phyloP scores from a whole-genome alignment of 2,329 filamentous ascomycete genomes.

The Remersonia thermophila region DNA sequence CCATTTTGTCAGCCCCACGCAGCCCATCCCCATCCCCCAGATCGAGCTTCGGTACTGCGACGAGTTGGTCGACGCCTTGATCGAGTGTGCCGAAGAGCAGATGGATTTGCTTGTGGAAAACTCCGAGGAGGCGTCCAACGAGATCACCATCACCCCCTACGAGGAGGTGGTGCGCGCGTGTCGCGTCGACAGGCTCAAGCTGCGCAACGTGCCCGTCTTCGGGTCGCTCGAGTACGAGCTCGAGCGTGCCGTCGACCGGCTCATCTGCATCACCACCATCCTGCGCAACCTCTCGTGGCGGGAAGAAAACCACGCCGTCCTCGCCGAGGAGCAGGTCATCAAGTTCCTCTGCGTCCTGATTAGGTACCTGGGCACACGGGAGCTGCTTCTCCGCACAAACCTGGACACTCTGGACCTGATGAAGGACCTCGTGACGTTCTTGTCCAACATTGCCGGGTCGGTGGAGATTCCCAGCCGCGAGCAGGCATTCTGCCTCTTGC shows the following conservation, averaged over 20 bases:
- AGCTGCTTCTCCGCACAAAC: constrained; percentile 70
- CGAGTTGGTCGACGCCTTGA: constrained; percentile 73
- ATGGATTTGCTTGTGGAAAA: constrained; percentile 74
- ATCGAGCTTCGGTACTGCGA: constrained; percentile 63
- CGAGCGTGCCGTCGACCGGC: constrained; percentile 71
- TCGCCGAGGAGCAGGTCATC: constrained; percentile 67
- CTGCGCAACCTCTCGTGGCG: constrained; percentile 84
- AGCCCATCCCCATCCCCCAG: constrained; percentile 51
- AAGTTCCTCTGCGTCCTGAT: constrained; percentile 77
- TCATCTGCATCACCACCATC: constrained; percentile 86
- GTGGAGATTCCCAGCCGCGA: constrained; percentile 76
- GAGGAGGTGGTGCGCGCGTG: constrained; percentile 79
- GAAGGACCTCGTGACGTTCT: constrained; percentile 82
- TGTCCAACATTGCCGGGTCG: constrained; percentile 76
- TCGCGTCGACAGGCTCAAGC: constrained; percentile 55
- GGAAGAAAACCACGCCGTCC: constrained; percentile 56
- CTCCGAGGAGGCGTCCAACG: constrained; percentile 74
- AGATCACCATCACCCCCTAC: constrained; percentile 70
- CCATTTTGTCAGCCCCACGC: constrained; percentile 38
- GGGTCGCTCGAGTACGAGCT: constrained; percentile 70
- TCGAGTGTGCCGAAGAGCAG: constrained; percentile 87
- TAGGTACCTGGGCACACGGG: constrained; percentile 75
- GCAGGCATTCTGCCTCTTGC: constrained; percentile 73
- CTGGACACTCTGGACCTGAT: constrained; percentile 88
- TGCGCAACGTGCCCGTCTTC: constrained; percentile 62